Conservation (phyloP, 1,284 basidiomycete genomes). For the Calocybe gambosa region DNA sequence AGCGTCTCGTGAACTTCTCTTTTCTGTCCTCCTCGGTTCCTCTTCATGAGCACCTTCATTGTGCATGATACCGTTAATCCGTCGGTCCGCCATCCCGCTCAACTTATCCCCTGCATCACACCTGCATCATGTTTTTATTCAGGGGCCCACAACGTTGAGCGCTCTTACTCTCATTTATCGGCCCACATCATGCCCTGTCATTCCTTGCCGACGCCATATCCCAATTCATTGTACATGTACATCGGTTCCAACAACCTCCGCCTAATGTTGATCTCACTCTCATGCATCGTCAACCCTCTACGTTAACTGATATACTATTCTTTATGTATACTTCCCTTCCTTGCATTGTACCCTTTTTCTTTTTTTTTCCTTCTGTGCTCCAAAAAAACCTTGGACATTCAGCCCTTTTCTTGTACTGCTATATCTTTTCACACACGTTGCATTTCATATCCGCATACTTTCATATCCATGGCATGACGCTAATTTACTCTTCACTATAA, state of each 20-base stretch:
- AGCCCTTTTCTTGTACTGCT: background rate
- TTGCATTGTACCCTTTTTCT: background rate
- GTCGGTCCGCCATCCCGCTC: slow-evolving; percentile 1
- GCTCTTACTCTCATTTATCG: background rate
- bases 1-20: slow-evolving; percentile 26
- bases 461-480: background rate
- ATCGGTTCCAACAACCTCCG: background rate
- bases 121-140: background rate
- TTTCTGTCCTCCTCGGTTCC: slow-evolving; percentile 5
- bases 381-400: background rate
- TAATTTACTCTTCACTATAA: too few species aligned
- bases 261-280: background rate
- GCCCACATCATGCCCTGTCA: background rate
- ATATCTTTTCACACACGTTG: background rate
- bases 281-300: background rate
- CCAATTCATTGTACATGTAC: background rate
- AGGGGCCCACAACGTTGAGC: background rate
- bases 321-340: background rate
- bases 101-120: background rate
- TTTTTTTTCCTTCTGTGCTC: background rate
- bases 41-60: too few species aligned
- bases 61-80: too few species aligned
- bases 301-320: too few species aligned
- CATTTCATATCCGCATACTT: background rate
- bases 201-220: background rate